These are phyloP conservation scores for Salix exigua DNA, from an alignment of 345 rosid genomes.

Conservation along the genomic window DNA sequence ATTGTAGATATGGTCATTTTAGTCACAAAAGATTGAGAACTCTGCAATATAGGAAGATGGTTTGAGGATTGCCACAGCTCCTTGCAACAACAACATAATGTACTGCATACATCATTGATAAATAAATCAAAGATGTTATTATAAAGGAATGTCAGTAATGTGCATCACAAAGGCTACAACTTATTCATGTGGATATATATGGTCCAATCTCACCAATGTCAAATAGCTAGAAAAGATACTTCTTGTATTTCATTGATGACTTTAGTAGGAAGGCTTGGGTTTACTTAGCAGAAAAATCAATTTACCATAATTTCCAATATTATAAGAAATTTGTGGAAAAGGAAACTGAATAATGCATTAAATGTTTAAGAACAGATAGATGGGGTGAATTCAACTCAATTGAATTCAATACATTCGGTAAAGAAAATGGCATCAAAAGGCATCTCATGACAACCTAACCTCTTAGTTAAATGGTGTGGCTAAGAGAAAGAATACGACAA, in stretches of 20 bases:
- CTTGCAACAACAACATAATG: background rate
- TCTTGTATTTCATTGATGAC: background rate
- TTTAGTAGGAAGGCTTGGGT: background rate
- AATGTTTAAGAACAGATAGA: too few species aligned
- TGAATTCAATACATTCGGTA: background rate
- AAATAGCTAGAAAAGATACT: background rate
- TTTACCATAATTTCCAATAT: background rate
- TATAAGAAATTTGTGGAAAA: background rate
- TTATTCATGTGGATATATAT: background rate
- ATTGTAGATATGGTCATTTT: background rate
- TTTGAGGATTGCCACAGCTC: background rate
- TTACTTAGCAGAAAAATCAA: background rate
- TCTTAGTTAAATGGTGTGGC: background rate
- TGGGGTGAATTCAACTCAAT: too few species aligned
- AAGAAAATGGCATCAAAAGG: background rate
- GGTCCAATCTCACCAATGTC: constrained; percentile 2
- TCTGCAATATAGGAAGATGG: background rate
- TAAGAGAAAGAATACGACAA: background rate
- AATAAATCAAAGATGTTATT: background rate
- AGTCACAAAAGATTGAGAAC: background rate
- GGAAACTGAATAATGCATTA: background rate
- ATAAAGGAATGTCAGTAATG: constrained; percentile 1
- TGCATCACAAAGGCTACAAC: background rate
- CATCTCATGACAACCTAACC: background rate
- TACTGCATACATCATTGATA: background rate